A percentile compares a stretch with the other conserved stretches of the same genome.
Evolutionary conservation across 805 yeast genomes (phyloP).

Genomic region (Schizosaccharomyces lindneri): DNA sequence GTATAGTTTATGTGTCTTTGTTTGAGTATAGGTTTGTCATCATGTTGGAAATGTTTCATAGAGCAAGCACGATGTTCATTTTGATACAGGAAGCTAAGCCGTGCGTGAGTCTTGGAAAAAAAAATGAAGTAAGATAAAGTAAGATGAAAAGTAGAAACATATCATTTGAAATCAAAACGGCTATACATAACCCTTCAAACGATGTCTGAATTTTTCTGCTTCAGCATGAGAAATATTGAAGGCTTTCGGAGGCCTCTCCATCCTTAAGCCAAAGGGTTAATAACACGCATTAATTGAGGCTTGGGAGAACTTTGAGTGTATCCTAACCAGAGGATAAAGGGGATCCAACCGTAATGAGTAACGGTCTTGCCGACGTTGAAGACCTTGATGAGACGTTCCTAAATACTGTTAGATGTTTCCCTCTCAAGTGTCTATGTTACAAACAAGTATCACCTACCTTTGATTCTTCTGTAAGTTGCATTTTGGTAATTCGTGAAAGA

Average conservation of each 20-base stretch:
- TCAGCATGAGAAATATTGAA: too few species aligned
- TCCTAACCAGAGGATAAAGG: conserved; percentile 60
- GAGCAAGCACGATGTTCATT: too few species aligned
- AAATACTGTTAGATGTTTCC: background rate
- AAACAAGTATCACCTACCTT: background rate
- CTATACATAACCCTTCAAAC: too few species aligned
- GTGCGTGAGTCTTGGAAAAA: too few species aligned
- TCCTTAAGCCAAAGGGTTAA: background rate
- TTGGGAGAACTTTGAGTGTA: conserved; percentile 4
- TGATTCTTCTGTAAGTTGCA: background rate
- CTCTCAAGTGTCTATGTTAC: background rate
- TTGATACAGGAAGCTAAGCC: too few species aligned
- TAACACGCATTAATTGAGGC: background rate
- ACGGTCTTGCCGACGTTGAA: conserved; percentile 62
- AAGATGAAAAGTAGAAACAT: too few species aligned
- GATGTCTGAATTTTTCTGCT: too few species aligned
- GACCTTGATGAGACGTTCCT: conserved; percentile 72
- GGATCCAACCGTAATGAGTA: conserved; percentile 93
- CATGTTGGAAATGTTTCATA: too few species aligned
- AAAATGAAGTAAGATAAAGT: too few species aligned
- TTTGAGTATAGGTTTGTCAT: too few species aligned
- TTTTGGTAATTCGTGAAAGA: background rate
- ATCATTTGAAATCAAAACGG: too few species aligned
- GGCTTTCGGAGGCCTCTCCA: background rate
- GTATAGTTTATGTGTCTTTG: too few species aligned